These are phyloP conservation scores for Tylopilus felleus DNA, from an alignment of 768 basidiomycete species.

Conservation along the genomic window DNA sequence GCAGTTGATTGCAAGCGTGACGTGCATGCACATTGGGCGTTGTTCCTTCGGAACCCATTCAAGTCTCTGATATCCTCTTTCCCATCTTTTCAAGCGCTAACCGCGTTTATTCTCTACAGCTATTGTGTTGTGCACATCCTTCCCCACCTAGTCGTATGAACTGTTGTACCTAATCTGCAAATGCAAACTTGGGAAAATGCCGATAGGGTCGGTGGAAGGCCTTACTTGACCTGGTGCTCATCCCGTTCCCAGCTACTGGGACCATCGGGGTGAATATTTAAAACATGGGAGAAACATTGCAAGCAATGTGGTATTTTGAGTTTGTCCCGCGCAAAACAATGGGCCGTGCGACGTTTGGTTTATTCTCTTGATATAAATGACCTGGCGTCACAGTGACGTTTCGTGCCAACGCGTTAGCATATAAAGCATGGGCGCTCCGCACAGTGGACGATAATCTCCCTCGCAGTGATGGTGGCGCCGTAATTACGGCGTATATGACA, in stretches of 20 bases:
- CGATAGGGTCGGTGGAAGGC: not conserved
- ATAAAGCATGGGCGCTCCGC: constrained; percentile 1
- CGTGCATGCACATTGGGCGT: constrained; percentile 59
- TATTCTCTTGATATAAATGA: constrained; percentile 1
- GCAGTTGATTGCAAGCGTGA: constrained; percentile 49
- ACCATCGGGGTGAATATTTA: not conserved
- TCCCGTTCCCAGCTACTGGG: not conserved
- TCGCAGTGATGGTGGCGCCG: constrained; percentile 18
- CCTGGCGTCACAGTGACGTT: not conserved
- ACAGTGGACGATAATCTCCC: constrained; percentile 2
- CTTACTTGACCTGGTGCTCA: not conserved
- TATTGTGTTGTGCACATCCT: not conserved
- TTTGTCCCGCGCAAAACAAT: not conserved
- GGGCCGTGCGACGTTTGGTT: not conserved
- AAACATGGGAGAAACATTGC: not conserved
- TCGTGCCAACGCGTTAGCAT: not conserved
- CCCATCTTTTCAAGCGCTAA: constrained; percentile 13
- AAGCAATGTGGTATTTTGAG: not conserved
- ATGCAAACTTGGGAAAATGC: constrained; percentile 2
- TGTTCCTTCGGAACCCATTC: constrained; percentile 75
- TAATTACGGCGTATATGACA: constrained; percentile 15
- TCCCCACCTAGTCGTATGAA: constrained; percentile 1
- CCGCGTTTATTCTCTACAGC: constrained; percentile 3
- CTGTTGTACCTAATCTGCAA: constrained; percentile 16
- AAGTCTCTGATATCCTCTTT: constrained; percentile 60